Conservation (phyloP, 176 grass and related monocot species). For the Oryza rufipogon region DNA sequence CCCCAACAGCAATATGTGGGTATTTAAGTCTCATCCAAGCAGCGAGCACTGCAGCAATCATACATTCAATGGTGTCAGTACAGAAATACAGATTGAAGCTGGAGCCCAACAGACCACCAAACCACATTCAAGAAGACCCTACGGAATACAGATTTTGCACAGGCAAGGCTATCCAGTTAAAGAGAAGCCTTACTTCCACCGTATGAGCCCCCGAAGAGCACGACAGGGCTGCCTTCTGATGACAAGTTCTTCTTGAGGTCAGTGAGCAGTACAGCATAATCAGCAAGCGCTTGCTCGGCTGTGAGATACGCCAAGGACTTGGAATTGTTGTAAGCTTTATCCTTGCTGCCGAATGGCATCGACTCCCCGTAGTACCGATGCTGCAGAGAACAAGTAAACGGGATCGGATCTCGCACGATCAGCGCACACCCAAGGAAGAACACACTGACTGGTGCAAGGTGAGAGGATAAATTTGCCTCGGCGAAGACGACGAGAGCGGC, state of each 20-base stretch:
- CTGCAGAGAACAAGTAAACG: conserved; percentile 33
- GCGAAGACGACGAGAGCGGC: conserved; percentile 94
- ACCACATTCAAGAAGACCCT: neutral
- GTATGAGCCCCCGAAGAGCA: conserved; percentile 92
- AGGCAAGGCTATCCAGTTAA: neutral
- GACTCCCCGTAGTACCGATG: conserved; percentile 98
- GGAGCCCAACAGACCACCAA: neutral
- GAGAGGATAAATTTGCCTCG: conserved; percentile 49
- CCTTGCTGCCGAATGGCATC: conserved; percentile 88
- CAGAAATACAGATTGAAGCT: neutral
- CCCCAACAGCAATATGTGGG: conserved; percentile 81
- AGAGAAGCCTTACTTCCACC: conserved; percentile 76
- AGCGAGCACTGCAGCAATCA: conserved; percentile 71
- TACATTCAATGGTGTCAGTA: conserved; percentile 11
- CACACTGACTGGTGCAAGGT: neutral
- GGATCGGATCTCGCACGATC: neutral
- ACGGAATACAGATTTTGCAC: neutral
- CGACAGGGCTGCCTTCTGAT: conserved; percentile 75
- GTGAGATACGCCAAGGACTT: conserved; percentile 82
- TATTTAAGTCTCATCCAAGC: conserved; percentile 99
- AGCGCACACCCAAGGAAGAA: neutral
- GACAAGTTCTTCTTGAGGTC: conserved; percentile 85
- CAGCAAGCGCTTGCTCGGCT: conserved; percentile 85
- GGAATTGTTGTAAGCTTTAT: conserved; percentile 69
- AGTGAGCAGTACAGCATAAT: conserved; percentile 72